Base-by-base conservation (phyloP, 2,329 filamentous ascomycete genomes). In the Pseudopithomyces maydicus region DNA sequence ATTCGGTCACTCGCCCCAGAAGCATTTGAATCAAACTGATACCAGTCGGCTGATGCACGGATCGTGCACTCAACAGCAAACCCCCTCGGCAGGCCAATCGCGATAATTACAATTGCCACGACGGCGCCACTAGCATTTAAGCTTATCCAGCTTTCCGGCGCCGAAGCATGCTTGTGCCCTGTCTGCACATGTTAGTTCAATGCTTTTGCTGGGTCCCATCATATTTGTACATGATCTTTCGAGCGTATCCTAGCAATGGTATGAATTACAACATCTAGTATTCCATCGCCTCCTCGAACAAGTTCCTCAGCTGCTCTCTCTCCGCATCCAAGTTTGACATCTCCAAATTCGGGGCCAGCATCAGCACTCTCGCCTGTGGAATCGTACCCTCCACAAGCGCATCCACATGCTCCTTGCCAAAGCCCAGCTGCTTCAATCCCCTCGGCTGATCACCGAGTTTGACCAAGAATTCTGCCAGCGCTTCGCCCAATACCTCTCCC, bases 311-410 rank as follows among this genome's bases (percentile, higher is more conserved):
- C 60, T 82, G 80, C 69, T 82, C 80, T 63, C 80, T 76, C 69
- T 83, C 80, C 45, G 74, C 77, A 43, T 81, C 77, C 12, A 78
- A 65, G 53, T 81, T 77, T 48, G 70, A 71, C 58, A 71, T 79
- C 46, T 81, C 80, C 59, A 99, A 76, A 23, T 85, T 92, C 0
- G 95, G 96, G 29, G 95, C 95, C 60, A 99, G 79, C 89, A 93
- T 95, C 70, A 99, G 75, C 54, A 99, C 96, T 63, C 95, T 83
- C 54, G 87, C 87, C 80, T 99, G 95, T 5, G 95, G 95, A 59
- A 99, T 88, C 0, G 95, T 99, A 1, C 95, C 96, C 77, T 98
- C 94, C 1, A 99, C 92, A 61, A 99, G 79, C 10, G 81, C 86
- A 62, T 96, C 91, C 17, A 99, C 81, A 78, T 98, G 86, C 38